Percentiles rank a stretch among this genome's conserved stretches.
phyloP scores from a whole-genome alignment of 495 filamentous ascomycete genomes.

The Xylaria curta region DNA sequence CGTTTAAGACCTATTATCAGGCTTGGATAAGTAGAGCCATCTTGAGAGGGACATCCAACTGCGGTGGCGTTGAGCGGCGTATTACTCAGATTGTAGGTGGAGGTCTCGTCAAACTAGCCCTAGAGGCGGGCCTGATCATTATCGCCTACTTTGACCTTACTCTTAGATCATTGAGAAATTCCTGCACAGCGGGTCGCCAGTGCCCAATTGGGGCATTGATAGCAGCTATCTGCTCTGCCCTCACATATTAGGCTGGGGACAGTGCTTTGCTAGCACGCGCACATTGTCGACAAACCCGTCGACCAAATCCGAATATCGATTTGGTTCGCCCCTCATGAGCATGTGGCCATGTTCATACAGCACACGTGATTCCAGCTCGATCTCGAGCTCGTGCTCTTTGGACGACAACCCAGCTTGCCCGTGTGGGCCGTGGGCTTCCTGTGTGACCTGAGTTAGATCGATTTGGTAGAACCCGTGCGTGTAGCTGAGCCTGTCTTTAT shows the following conservation, averaged over 20 bases:
- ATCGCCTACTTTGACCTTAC: too few species aligned
- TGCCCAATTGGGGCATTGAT: too few species aligned
- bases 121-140: too few species aligned
- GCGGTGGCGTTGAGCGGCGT: too few species aligned
- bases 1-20: background rate
- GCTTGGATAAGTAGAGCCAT: background rate
- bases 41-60: background rate
- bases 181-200: too few species aligned
- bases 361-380: conserved; percentile 74
- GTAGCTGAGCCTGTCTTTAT: conserved; percentile 90
- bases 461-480: conserved; percentile 82
- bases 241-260: conserved; percentile 23
- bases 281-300: conserved; percentile 88
- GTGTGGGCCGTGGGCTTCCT: conserved; percentile 22
- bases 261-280: conserved; percentile 63
- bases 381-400: conserved; percentile 88
- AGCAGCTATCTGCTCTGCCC: background rate
- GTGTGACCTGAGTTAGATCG: conserved; percentile 83
- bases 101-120: too few species aligned
- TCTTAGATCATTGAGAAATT: too few species aligned
- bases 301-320: conserved; percentile 75
- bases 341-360: conserved; percentile 73
- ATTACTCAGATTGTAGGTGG: too few species aligned
- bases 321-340: conserved; percentile 61
- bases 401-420: conserved; percentile 36